phyloP scores from a whole-genome alignment of 2,329 filamentous ascomycete genomes.

The Trichophyton benhamiae region DNA sequence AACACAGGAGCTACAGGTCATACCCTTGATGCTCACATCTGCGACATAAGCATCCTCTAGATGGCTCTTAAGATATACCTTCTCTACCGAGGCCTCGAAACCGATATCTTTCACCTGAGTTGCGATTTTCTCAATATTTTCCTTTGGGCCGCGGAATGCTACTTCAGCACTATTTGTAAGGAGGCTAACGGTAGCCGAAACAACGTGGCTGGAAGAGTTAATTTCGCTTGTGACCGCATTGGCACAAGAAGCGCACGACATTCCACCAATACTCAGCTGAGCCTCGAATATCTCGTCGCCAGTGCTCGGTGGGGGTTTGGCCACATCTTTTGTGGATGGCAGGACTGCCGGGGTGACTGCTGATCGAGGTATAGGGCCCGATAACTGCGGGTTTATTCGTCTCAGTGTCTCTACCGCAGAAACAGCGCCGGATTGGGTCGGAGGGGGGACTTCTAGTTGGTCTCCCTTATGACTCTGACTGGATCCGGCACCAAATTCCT shows the following conservation, averaged over 20 bases:
- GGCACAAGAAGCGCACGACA: slow-evolving; percentile 61
- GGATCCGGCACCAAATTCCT: slow-evolving; percentile 23
- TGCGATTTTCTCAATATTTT: slow-evolving; percentile 35
- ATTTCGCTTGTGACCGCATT: slow-evolving; percentile 51
- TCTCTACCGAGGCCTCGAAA: slow-evolving; percentile 35
- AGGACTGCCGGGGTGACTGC: neutral
- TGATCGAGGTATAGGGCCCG: neutral
- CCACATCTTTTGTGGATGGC: neutral
- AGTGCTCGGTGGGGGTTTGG: too few relatives aligned
- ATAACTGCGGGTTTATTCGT: neutral
- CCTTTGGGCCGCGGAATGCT: slow-evolving; percentile 40
- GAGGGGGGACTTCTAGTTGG: neutral
- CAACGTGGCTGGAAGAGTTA: slow-evolving; percentile 46
- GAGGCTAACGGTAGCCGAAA: slow-evolving; percentile 49
- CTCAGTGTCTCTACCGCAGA: neutral
- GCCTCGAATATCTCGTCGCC: slow-evolving; percentile 17
- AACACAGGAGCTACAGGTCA: slow-evolving; percentile 48
- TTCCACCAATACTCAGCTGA: slow-evolving; percentile 48
- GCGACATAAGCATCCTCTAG: slow-evolving; percentile 23
- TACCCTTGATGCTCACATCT: slow-evolving; percentile 42
- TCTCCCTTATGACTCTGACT: neutral
- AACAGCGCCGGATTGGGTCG: neutral
- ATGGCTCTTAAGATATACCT: slow-evolving; percentile 17
- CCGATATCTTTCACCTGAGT: slow-evolving; percentile 40
- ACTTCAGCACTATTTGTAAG: slow-evolving; percentile 55